phyloP scores from a whole-genome alignment of 352 stramenopile species.

The Plasmopara muralis region DNA sequence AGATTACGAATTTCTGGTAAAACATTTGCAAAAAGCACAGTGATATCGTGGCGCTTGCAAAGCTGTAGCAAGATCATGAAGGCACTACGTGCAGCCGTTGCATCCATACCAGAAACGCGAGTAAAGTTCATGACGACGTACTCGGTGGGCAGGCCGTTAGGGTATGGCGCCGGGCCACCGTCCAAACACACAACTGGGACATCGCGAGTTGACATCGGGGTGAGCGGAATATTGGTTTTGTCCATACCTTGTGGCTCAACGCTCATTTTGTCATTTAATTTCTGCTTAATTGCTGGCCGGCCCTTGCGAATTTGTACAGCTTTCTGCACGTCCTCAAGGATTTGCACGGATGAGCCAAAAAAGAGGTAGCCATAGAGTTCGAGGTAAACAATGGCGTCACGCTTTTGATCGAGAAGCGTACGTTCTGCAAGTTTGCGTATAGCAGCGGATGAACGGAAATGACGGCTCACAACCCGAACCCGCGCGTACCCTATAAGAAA shows the following conservation, averaged over 20 bases:
- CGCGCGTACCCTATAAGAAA: constrained; percentile 77
- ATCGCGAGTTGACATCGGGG: constrained; percentile 37
- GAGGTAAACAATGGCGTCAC: constrained; percentile 68
- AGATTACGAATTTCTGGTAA: constrained; percentile 61
- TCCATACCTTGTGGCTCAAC: constrained; percentile 15
- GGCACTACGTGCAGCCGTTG: constrained; percentile 69
- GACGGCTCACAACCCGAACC: constrained; percentile 60
- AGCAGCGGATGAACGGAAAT: constrained; percentile 47
- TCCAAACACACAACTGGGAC: constrained; percentile 68
- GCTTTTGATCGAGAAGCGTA: constrained; percentile 53
- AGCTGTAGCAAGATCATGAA: constrained; percentile 82
- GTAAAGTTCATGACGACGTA: constrained; percentile 88
- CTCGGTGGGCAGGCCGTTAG: constrained; percentile 56
- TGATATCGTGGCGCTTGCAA: constrained; percentile 64
- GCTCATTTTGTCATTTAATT: constrained; percentile 13
- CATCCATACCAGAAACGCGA: constrained; percentile 85
- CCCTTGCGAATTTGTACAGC: constrained; percentile 57
- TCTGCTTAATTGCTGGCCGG: constrained; percentile 15
- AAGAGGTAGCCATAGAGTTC: constrained; percentile 83
- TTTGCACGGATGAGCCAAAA: constrained; percentile 79
- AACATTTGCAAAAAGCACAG: constrained; percentile 61
- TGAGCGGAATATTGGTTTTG: constrained; percentile 40
- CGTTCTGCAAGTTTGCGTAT: constrained; percentile 64
- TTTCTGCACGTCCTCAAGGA: constrained; percentile 75
- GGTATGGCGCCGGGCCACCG: constrained; percentile 41